Conservation (phyloP, 1,284 basidiomycete species). For the Takashimella tepidaria region DNA sequence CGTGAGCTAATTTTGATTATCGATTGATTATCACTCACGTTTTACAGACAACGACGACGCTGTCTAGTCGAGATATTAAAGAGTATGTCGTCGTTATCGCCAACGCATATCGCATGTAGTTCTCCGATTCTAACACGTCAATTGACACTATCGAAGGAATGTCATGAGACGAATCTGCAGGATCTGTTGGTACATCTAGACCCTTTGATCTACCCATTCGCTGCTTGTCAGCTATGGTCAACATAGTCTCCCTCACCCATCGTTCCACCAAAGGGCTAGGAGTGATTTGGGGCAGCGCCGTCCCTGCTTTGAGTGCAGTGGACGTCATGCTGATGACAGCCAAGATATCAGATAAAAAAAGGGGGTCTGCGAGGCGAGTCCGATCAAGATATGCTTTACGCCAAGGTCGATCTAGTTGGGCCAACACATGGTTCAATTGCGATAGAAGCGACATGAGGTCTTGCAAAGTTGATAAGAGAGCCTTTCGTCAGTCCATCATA, state of each 20-base stretch:
- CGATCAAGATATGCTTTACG: constrained; percentile 66
- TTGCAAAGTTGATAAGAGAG: constrained; percentile 36
- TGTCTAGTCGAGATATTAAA: constrained; percentile 39
- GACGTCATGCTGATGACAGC: constrained; percentile 62
- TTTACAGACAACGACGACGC: constrained; percentile 42
- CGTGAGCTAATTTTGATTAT: no score
- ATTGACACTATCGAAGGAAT: constrained; percentile 42
- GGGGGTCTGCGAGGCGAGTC: constrained; percentile 68
- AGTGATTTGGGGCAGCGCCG: constrained; percentile 76
- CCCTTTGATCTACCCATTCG: constrained; percentile 36
- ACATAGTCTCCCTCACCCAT: constrained; percentile 51
- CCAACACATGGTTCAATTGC: constrained; percentile 45
- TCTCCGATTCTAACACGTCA: constrained; percentile 41
- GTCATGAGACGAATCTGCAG: constrained; percentile 28
- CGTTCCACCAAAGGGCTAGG: constrained; percentile 74
- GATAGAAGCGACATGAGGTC: constrained; percentile 42
- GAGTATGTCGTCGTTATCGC: constrained; percentile 44
- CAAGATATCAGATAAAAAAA: constrained; percentile 76
- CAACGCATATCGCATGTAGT: constrained; percentile 46
- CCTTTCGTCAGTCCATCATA: no score
- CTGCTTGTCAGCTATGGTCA: constrained; percentile 8
- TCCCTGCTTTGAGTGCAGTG: constrained; percentile 64
- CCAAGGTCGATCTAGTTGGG: constrained; percentile 53
- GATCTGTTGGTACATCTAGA: constrained; percentile 34
- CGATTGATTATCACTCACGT: constrained; percentile 22